Evolutionary conservation across 1,284 basidiomycete genomes (phyloP), one percentile per base, ranked within the genome.

Genomic region (Cryptococcus hybrid): DNA sequence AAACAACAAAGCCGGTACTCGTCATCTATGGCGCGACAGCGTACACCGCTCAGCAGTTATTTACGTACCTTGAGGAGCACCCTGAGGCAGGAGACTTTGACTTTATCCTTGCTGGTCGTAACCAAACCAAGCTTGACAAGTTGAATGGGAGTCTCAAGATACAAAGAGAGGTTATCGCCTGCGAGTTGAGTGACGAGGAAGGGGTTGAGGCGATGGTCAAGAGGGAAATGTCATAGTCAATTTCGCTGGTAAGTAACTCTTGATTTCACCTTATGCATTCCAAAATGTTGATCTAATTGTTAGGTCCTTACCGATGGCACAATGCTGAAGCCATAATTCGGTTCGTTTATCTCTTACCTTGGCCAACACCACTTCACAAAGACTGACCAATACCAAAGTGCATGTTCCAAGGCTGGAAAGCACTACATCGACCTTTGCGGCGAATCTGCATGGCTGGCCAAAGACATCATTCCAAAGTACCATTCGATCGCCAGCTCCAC

Each of bases 371-470:
- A 13, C 5, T 15, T 12, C 5, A 35, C 2, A 35, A 15, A n/a
- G 5, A 38, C 37, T 45, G 4, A 38, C 56, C 47, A 53, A 45
- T 52, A 48, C 18, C 13, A 18, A 81, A 81, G 82, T 47, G 82
- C 83, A 0, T 85, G 84, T 59, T 80, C 80, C n/a, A 69, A 76
- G 52, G 74, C 81, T 43, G 83, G 84, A 2, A 81, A 78, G 53
- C 84, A 86, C 71, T 88, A 88, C 67, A 81, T 88, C 38, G 87
- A 88, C 73, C 78, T 87, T 18, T 79, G 80, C 3, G 81, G 84
- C 39, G 87, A 88, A 75, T 71, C 78, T 0, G 76, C 75, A 38
- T 86, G 83, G 80, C 77, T 86, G 39, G 61, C 63, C 1, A 76
- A 67, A 47, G 77, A 82, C 37, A 81, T 86, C 56, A 81, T 88